Percentiles rank a stretch among this genome's conserved stretches.
phyloP scores from a whole-genome alignment of 345 rosid genomes.

The Psidium friedrichsthalianum region DNA sequence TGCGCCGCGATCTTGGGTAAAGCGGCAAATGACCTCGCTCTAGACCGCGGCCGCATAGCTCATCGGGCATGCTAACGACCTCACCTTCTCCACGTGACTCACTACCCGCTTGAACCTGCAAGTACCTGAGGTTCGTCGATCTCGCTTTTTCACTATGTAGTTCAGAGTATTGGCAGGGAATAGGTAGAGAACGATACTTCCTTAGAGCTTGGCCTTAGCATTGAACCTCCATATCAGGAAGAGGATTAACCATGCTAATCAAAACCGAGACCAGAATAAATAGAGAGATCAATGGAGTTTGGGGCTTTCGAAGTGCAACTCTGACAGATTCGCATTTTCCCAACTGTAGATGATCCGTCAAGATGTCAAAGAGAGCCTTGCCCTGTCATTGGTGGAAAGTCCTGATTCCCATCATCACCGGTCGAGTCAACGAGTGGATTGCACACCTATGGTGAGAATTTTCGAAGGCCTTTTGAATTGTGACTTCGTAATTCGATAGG shows the following conservation, averaged over 20 bases:
- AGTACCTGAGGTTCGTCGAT: too few relatives aligned
- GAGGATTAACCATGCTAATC: too few relatives aligned
- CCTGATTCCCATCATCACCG: slow-evolving; percentile 2
- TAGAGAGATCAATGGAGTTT: not conserved
- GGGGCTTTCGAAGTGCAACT: slow-evolving; percentile 3
- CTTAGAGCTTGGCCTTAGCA: too few relatives aligned
- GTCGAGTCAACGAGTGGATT: slow-evolving; percentile 4
- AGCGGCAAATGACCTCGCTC: not conserved
- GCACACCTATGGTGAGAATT: not conserved
- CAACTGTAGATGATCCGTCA: slow-evolving; percentile 3
- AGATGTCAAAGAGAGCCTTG: slow-evolving; percentile 2
- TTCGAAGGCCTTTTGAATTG: slow-evolving; percentile 3
- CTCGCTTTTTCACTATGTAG: too few relatives aligned
- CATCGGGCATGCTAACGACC: slow-evolving; percentile 1
- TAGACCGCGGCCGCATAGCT: slow-evolving; percentile 10
- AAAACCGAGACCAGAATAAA: too few relatives aligned
- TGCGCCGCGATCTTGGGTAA: not conserved
- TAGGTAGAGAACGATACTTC: too few relatives aligned
- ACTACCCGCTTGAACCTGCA: not conserved
- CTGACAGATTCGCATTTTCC: not conserved
- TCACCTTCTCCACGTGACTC: slow-evolving; percentile 5
- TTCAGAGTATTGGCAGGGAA: too few relatives aligned
- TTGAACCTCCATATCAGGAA: too few relatives aligned
- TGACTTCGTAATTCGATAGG: slow-evolving; percentile 7
- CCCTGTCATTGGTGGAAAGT: not conserved